phyloP scores from a whole-genome alignment of 139 green algal genomes.

The Chlorella sorokiniana region DNA sequence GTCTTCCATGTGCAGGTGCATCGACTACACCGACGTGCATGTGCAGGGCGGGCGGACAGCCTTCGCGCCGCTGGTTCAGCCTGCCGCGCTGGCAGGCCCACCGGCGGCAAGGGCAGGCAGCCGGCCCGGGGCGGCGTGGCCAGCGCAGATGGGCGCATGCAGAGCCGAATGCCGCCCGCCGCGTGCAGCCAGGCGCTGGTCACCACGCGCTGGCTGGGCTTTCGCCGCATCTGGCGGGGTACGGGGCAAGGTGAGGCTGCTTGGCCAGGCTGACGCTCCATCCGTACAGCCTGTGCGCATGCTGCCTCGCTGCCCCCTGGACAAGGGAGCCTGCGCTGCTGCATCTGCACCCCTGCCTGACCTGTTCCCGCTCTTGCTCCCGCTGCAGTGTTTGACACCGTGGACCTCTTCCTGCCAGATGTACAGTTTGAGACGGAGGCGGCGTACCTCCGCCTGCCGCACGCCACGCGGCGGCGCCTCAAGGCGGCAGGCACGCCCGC shows the following conservation, averaged over 20 bases:
- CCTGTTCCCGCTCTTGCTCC: not conserved
- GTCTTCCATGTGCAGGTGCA: not conserved
- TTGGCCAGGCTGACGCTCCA: no score
- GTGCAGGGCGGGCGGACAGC: conserved; percentile 56
- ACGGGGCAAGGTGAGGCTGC: conserved; percentile 35
- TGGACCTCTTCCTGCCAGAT: conserved; percentile 91
- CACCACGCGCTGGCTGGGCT: conserved; percentile 80
- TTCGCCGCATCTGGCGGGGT: conserved; percentile 77
- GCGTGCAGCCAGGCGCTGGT: conserved; percentile 51
- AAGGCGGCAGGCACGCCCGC: not conserved
- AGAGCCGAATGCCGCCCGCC: not conserved
- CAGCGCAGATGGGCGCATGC: not conserved
- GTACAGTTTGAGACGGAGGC: conserved; percentile 84
- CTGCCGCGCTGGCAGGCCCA: not conserved
- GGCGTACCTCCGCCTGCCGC: conserved; percentile 81
- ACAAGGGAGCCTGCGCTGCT: not conserved
- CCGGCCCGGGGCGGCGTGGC: not conserved
- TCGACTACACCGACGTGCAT: conserved; percentile 73
- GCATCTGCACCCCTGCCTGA: not conserved
- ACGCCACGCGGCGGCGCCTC: conserved; percentile 36
- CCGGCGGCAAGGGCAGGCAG: not conserved
- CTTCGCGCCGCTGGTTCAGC: not conserved
- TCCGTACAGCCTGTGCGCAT: no score
- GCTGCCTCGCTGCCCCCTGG: not conserved
- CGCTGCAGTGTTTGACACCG: conserved; percentile 81